A percentile compares a stretch with the other conserved stretches of the same genome.
Conservation (phyloP, 345 rosid genomes). For the Eucalyptus urophylla region DNA sequence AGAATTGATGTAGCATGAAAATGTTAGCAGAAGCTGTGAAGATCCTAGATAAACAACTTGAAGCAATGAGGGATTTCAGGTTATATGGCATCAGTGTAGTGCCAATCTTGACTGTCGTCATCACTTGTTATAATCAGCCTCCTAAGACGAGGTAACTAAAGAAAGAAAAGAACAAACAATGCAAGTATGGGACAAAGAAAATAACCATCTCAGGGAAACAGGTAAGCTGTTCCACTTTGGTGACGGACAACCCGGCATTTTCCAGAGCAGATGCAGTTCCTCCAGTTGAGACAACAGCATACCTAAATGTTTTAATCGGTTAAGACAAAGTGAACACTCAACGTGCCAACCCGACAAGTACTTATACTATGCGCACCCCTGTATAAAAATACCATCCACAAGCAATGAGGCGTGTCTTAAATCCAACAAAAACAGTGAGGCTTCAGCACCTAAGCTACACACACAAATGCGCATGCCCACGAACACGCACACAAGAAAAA, state of each 20-base stretch:
- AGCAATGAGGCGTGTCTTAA: neutral
- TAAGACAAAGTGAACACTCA: neutral
- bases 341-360: neutral
- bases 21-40: neutral
- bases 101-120: neutral
- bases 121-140: neutral
- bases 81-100: neutral
- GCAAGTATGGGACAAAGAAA: neutral
- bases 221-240: constrained; percentile 83
- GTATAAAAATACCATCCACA: neutral
- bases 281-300: constrained; percentile 88
- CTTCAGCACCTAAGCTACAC: neutral
- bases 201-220: constrained; percentile 85
- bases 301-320: constrained; percentile 13
- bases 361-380: neutral
- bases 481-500: neutral
- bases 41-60: neutral
- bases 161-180: neutral
- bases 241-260: constrained; percentile 69
- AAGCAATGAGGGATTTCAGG: neutral
- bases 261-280: constrained; percentile 88
- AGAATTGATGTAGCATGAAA: neutral
- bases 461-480: neutral
- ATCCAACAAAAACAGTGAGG: neutral
- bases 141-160: neutral